phyloP scores from a whole-genome alignment of 805 yeast genomes.

The Ogataea allantospora region DNA sequence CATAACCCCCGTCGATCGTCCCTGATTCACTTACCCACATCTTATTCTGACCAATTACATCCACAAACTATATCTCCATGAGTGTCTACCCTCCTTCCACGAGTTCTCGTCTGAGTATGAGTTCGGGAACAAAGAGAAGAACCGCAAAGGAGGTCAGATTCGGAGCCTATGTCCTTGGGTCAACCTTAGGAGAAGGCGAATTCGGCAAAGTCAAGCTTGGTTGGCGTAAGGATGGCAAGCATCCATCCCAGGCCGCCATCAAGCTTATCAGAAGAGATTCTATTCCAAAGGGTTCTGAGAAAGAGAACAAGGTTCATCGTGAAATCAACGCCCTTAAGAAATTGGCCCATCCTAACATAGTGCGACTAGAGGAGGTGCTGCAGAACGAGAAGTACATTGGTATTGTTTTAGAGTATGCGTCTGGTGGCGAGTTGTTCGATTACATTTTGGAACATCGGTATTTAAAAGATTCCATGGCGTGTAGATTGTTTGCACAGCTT shows the following conservation, averaged over 20 bases:
- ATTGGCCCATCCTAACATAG: conserved; percentile 90
- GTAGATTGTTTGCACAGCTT: conserved; percentile 86
- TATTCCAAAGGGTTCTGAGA: conserved; percentile 80
- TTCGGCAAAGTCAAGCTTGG: conserved; percentile 97
- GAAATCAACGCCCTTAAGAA: conserved; percentile 89
- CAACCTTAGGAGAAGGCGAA: conserved; percentile 96
- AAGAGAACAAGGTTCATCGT: conserved; percentile 85
- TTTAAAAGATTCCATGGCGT: conserved; percentile 83
- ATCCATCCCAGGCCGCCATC: conserved; percentile 86
- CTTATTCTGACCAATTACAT: conserved; percentile 4
- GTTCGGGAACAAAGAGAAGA: conserved; percentile 31
- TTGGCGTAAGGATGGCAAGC: conserved; percentile 83
- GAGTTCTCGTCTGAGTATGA: conserved; percentile 22
- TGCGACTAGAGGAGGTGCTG: conserved; percentile 84
- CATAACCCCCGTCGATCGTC: conserved; percentile 12
- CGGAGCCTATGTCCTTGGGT: conserved; percentile 87
- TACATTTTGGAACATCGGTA: conserved; percentile 84
- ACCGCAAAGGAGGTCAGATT: conserved; percentile 71
- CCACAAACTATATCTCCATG: conserved; percentile 7
- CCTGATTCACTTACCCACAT: conserved; percentile 8
- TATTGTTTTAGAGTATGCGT: conserved; percentile 92
- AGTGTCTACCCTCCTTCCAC: conserved; percentile 17
- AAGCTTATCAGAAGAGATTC: conserved; percentile 87
- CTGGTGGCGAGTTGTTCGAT: conserved; percentile 96
- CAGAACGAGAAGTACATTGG: conserved; percentile 95